A percentile compares a stretch with the other conserved stretches of the same genome.
Evolutionary conservation across 2,329 filamentous ascomycete genomes (phyloP).

Genomic region (Tetracladium maxilliforme): DNA sequence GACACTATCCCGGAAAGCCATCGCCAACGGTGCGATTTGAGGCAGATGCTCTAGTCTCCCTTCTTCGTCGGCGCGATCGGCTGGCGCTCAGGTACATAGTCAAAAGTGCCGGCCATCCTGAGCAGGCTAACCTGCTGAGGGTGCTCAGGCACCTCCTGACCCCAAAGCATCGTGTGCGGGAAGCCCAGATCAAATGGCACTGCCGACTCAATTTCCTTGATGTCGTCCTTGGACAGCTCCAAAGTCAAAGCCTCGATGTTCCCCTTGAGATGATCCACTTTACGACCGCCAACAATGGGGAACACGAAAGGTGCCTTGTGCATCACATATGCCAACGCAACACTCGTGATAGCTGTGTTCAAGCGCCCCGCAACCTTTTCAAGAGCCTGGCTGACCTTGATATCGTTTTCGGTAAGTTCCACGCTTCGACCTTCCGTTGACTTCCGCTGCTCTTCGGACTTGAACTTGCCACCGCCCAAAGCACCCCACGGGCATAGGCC

Average conservation of each 20-base stretch:
- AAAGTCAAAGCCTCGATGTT: slow-evolving; percentile 56
- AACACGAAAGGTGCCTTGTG: slow-evolving; percentile 59
- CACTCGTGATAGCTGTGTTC: slow-evolving; percentile 39
- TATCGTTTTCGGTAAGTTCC: slow-evolving; percentile 29
- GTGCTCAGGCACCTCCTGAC: slow-evolving; percentile 19
- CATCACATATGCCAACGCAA: slow-evolving; percentile 62
- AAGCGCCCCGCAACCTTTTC: slow-evolving; percentile 43
- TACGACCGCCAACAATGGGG: slow-evolving; percentile 57
- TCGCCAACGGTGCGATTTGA: no score
- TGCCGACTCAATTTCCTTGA: slow-evolving; percentile 49
- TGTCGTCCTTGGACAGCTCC: slow-evolving; percentile 42
- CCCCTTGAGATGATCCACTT: slow-evolving; percentile 50
- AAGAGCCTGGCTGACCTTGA: slow-evolving; percentile 37
- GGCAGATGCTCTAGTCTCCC: no score
- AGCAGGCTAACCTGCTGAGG: slow-evolving; percentile 13
- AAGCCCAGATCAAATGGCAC: slow-evolving; percentile 52
- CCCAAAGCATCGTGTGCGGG: slow-evolving; percentile 43
- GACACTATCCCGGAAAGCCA: no score
- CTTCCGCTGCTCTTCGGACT: slow-evolving; percentile 28
- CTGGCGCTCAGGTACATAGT: slow-evolving; percentile 27
- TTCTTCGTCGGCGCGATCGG: slow-evolving; percentile 1
- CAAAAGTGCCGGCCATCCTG: slow-evolving; percentile 27
- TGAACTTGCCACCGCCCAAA: slow-evolving; percentile 32
- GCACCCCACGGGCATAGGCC: slow-evolving; percentile 39
- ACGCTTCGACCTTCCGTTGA: slow-evolving; percentile 17